These are phyloP conservation scores for Ganoderma boninense DNA, from an alignment of 1,284 basidiomycete species.

Conservation along the genomic window DNA sequence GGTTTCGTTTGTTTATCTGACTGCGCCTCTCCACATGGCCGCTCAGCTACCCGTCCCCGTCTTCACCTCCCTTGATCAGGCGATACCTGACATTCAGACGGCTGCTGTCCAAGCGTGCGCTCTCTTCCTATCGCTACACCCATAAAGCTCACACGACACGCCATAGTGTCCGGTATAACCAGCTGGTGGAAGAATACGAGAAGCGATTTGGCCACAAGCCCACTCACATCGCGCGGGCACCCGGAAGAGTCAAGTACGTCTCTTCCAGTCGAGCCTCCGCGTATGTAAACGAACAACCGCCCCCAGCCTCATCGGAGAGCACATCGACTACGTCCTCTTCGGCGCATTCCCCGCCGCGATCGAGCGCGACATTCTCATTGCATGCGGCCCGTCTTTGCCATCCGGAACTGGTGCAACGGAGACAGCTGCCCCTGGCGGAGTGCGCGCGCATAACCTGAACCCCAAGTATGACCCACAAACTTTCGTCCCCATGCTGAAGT, in stretches of 20 bases:
- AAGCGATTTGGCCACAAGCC: constrained; percentile 72
- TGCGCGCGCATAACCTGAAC: constrained; percentile 73
- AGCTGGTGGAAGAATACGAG: constrained; percentile 70
- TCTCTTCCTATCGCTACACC: constrained; percentile 15
- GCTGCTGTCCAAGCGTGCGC: constrained; percentile 65
- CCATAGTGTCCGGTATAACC: constrained; percentile 66
- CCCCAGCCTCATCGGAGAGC: constrained; percentile 69
- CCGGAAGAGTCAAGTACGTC: constrained; percentile 82
- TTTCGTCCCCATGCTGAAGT: constrained; percentile 58
- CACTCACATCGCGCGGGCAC: constrained; percentile 79
- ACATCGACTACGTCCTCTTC: constrained; percentile 88
- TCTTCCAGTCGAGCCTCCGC: background rate
- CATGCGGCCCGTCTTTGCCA: constrained; percentile 63
- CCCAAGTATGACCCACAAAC: constrained; percentile 63
- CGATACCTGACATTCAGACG: constrained; percentile 64
- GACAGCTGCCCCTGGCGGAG: constrained; percentile 43
- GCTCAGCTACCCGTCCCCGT: constrained; percentile 70
- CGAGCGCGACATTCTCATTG: constrained; percentile 87
- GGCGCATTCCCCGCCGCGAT: constrained; percentile 87
- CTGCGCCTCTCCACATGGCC: constrained; percentile 50
- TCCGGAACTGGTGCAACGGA: constrained; percentile 24
- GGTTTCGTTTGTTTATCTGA: background rate
- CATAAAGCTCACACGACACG: background rate
- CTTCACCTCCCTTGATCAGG: constrained; percentile 66
- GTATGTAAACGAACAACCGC: too few relatives aligned